Base-by-base conservation (phyloP, 306 rosid genomes). In the Trifolium dubium region DNA sequence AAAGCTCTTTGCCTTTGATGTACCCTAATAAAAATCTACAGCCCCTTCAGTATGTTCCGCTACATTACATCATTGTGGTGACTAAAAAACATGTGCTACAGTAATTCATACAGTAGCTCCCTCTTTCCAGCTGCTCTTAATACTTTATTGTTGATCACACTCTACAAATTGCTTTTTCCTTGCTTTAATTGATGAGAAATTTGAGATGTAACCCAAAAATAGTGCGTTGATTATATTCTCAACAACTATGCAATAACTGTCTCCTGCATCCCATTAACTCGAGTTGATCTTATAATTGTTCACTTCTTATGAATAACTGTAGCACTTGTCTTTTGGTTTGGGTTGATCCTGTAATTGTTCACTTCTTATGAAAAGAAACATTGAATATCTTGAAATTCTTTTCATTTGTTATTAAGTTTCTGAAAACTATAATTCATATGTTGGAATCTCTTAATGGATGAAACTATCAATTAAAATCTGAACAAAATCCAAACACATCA, bases 31-130 rank as follows among this genome's bases (percentile, higher is more conserved):
- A 50, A 50, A 50, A 50, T n/a, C 56, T 50, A 15, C 28, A 6
- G 2, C 5, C 35, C 17, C 61, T 55, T 55, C n/a, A 1, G 9
- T n/a, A 19, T 30, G 49, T 32, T 37, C 35, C 62, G 37, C 64
- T 31, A 62, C 28, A 29, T 13, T 62, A 34, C 5, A 55, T 51
- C 12, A 18, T 9, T 30, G n/a, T 2, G 7, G 62, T 58, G 12
- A 10, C 15, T 35, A 11, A 39, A 50, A 47, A 51, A 51, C 64
- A 11, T 6, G 28, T 63, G 72, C 79, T 74, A 39, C 69, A 68
- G 43, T 46, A 19, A 13, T 12, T 19, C 53, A 6, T 5, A 17
- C 43, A 34, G 12, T 3, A 18, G 47, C 68, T 4, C 14, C 6
- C 49, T 63, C 30, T 37, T 63, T 63, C 49, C 31, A 19, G 15